Percentiles rank a stretch among this genome's conserved stretches.
Evolutionary conservation across 352 stramenopile genomes (phyloP).

Genomic region (Nothophytophthora sp.): DNA sequence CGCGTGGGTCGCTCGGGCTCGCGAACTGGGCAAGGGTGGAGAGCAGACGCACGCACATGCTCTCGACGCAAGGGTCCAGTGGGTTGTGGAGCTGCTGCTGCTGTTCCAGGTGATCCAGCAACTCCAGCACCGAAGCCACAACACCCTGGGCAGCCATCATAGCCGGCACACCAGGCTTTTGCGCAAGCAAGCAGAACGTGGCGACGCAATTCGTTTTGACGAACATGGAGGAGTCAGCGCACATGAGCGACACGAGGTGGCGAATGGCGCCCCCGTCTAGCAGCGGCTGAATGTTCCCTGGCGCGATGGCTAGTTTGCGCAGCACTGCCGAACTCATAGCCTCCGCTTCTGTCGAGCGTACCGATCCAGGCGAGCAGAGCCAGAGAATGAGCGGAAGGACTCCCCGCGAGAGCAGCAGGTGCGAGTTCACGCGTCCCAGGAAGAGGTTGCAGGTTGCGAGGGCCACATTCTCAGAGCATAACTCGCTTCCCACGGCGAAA

Average conservation of each 20-base stretch:
- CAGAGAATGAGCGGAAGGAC: constrained; percentile 62
- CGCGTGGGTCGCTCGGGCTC: constrained; percentile 47
- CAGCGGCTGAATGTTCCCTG: constrained; percentile 65
- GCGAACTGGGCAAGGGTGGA: constrained; percentile 60
- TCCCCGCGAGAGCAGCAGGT: constrained; percentile 40
- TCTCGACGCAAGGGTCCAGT: constrained; percentile 39
- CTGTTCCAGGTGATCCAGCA: constrained; percentile 38
- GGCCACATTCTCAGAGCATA: constrained; percentile 49
- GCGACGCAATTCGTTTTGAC: constrained; percentile 75
- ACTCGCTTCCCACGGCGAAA: constrained; percentile 41
- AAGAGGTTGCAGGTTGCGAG: constrained; percentile 71
- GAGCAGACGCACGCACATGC: constrained; percentile 72
- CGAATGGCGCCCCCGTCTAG: constrained; percentile 56
- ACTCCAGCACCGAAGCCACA: constrained; percentile 51
- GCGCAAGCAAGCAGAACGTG: constrained; percentile 58
- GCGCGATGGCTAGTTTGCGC: constrained; percentile 65
- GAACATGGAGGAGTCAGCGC: constrained; percentile 27
- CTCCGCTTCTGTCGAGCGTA: constrained; percentile 20
- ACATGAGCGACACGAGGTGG: constrained; percentile 53
- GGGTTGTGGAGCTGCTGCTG: not conserved
- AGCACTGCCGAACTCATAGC: constrained; percentile 58
- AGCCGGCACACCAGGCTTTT: constrained; percentile 42
- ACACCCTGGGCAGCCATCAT: constrained; percentile 60
- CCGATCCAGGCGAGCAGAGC: constrained; percentile 27
- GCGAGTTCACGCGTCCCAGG: constrained; percentile 64